Conservation (phyloP, 2,329 filamentous ascomycete species). For the Blastomyces percursus region DNA sequence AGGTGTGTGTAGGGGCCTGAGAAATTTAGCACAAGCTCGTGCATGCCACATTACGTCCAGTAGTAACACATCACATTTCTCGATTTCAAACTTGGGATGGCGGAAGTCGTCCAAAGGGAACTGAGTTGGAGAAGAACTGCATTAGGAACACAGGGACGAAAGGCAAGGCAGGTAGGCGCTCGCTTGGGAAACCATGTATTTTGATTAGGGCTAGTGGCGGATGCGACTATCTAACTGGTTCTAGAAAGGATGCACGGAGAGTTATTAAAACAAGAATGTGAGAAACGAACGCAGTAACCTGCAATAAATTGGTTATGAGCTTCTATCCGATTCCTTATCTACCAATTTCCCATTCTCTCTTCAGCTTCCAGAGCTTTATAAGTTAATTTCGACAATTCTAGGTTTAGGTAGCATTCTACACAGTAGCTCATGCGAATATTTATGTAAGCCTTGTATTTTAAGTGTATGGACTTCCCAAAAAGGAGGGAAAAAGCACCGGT, state of each 20-base stretch:
- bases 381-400: background rate
- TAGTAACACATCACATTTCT: background rate
- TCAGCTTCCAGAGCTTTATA: background rate
- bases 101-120: background rate
- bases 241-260: background rate
- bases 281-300: background rate
- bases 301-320: background rate
- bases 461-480: background rate
- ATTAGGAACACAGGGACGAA: background rate
- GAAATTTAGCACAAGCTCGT: too few species aligned
- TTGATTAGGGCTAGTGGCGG: background rate
- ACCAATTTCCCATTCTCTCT: background rate
- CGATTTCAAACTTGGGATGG: background rate
- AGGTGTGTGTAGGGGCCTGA: too few species aligned
- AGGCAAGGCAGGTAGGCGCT: background rate
- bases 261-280: background rate
- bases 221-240: background rate
- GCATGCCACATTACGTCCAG: too few species aligned
- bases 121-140: background rate
- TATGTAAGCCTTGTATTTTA: background rate
- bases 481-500: background rate
- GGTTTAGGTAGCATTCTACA: background rate
- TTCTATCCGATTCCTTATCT: background rate
- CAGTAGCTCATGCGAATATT: background rate
- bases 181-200: background rate